Evolutionary conservation across 148 eudicot genomes (phyloP), one percentile per base, ranked within the genome.

Genomic region (Fallopia convolvulus): DNA sequence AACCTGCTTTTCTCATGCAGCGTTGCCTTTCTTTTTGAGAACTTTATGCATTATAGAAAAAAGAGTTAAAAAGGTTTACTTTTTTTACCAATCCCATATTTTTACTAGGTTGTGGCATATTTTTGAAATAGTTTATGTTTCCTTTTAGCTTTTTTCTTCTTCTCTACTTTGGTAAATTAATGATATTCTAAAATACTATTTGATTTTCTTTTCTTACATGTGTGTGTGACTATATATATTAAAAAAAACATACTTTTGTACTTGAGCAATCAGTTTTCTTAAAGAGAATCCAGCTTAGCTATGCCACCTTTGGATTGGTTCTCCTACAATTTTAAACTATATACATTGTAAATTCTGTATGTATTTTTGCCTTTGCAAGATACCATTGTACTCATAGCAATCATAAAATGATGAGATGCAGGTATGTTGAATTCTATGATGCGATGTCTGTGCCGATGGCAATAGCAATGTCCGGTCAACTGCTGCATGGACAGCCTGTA

Each of bases 381-480:
- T 20, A 32, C 55, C 79, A 70, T 40, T 46, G 68, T 78, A 58
- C 82, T 87, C 55, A 83, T 48, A 14, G 65, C 9, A 20, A 75
- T 18, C 70, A 74, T 56, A 17, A 49, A 53, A 36, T 84, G 71
- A 81, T 68, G 74, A 68, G 77, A 50, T 88, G 82, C 89, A 95
- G 98, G 90, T 93, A 93, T 73, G 87, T 96, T 55, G 99, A 96
- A 76, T 96, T 96, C 77, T 90, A 87, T 81, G 99, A 93, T 81
- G 94, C 83, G 21, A 91, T 93, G 97, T 89, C 97, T 58, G 99
- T 96, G 61, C 99, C 99, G 39, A 93, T 91, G 97, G 99, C 99
- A 74, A 96, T 96, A 76, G 97, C 99, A 63, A 79, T 96, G 66
- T 85, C 97, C 75, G 99, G 99, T 61, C 99, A 91, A 68, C 87